Evolutionary conservation across 345 rosid species (phyloP).

Genomic region (Clarkia xantiana): DNA sequence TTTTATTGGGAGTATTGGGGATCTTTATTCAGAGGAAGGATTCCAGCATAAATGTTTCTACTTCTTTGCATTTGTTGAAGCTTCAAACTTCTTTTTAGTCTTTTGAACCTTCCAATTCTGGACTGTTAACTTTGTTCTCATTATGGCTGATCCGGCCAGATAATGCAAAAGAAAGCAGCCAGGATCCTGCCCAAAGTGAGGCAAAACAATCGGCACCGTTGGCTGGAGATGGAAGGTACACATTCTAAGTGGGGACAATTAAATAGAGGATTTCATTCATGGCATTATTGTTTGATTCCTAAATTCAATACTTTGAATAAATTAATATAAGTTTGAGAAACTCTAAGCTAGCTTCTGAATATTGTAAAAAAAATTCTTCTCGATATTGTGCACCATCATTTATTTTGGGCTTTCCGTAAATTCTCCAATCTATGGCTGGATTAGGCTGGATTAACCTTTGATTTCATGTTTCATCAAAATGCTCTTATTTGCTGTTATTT

Average conservation of each 20-base stretch:
- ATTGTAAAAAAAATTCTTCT: no score
- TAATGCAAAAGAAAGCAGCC: constrained; percentile 37
- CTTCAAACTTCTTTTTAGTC: background rate
- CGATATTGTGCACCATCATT: no score
- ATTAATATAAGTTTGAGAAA: no score
- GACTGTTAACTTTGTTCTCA: background rate
- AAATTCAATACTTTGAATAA: background rate
- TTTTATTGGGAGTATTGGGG: no score
- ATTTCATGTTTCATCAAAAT: no score
- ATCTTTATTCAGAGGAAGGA: no score
- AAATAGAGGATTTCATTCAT: background rate
- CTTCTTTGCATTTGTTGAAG: background rate
- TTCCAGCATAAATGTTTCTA: no score
- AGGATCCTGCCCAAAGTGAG: constrained; percentile 14
- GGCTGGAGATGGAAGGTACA: constrained; percentile 66
- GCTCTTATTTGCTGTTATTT: no score
- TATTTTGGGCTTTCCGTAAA: no score
- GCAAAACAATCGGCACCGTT: constrained; percentile 28
- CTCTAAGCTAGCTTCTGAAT: no score
- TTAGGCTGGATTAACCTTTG: no score
- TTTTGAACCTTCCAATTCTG: background rate
- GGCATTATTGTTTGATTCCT: background rate
- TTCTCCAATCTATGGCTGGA: no score
- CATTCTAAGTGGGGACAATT: background rate
- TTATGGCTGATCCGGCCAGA: constrained; percentile 25